Conservation (phyloP, 768 basidiomycete genomes). For the Lyophyllum shimeji region DNA sequence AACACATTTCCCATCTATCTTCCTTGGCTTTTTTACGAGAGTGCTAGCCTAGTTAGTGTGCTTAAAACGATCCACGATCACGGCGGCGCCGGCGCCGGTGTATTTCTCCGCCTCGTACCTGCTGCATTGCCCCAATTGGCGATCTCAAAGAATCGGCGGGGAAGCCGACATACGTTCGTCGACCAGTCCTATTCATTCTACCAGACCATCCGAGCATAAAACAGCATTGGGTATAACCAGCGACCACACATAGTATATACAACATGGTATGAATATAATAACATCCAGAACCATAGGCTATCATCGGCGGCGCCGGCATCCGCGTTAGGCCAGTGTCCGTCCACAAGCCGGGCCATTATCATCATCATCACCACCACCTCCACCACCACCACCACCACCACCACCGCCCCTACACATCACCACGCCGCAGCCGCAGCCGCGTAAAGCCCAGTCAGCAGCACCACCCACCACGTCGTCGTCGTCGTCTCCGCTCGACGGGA, state of each 20-base stretch:
- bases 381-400: too few relatives aligned
- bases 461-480: neutral
- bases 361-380: too few relatives aligned
- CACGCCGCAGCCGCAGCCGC: neutral
- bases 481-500: neutral
- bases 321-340: neutral
- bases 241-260: neutral
- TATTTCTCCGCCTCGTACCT: too few relatives aligned
- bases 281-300: neutral
- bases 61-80: too few relatives aligned
- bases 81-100: too few relatives aligned
- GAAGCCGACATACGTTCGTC: too few relatives aligned
- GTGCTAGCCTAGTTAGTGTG: too few relatives aligned
- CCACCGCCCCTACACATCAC: neutral
- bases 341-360: neutral
- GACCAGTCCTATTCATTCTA: too few relatives aligned
- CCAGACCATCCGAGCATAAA: neutral
- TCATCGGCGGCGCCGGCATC: neutral
- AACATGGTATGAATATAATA: neutral
- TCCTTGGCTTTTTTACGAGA: too few relatives aligned
- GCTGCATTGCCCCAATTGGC: too few relatives aligned
- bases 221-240: neutral
- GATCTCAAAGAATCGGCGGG: too few relatives aligned
- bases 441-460: neutral
- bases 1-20: too few relatives aligned